phyloP scores from a whole-genome alignment of 257 asterid genomes.

The Nemophila menziesii region DNA sequence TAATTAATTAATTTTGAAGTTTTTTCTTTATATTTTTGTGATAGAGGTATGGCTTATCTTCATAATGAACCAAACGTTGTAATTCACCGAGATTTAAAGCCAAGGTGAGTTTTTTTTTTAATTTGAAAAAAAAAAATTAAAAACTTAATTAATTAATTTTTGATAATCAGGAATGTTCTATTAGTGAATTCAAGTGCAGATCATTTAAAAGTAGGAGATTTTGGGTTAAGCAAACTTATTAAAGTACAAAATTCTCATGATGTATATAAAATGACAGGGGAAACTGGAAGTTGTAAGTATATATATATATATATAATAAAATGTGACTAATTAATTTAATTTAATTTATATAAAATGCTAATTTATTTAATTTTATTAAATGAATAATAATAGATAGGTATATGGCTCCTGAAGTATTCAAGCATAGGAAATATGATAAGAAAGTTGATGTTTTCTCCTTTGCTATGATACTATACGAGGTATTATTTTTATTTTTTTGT shows the following conservation, averaged over 20 bases:
- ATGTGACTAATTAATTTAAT: conserved; percentile 5
- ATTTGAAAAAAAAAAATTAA: too few species aligned
- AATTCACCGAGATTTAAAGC: conserved; percentile 93
- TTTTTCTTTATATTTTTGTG: conserved; percentile 12
- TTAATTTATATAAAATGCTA: too few species aligned
- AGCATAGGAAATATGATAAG: conserved; percentile 88
- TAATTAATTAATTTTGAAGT: not conserved
- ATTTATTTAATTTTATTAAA: too few species aligned
- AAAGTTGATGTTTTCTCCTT: conserved; percentile 96
- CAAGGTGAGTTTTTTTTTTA: conserved; percentile 72
- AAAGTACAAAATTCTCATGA: conserved; percentile 84
- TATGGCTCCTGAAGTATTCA: conserved; percentile 99
- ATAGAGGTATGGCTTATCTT: conserved; percentile 99
- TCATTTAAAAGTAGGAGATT: conserved; percentile 97
- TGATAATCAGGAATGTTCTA: conserved; percentile 86
- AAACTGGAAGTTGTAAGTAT: conserved; percentile 98
- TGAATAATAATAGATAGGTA: conserved; percentile 54
- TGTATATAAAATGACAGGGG: conserved; percentile 97
- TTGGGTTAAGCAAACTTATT: conserved; percentile 89
- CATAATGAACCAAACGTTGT: conserved; percentile 94
- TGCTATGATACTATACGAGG: conserved; percentile 95
- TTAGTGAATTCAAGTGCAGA: conserved; percentile 84
- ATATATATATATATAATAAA: too few species aligned
- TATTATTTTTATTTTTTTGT: conserved; percentile 10
- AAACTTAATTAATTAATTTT: conserved; percentile 17